phyloP scores from a whole-genome alignment of 2,329 filamentous ascomycete species.

The Fusarium sp. region DNA sequence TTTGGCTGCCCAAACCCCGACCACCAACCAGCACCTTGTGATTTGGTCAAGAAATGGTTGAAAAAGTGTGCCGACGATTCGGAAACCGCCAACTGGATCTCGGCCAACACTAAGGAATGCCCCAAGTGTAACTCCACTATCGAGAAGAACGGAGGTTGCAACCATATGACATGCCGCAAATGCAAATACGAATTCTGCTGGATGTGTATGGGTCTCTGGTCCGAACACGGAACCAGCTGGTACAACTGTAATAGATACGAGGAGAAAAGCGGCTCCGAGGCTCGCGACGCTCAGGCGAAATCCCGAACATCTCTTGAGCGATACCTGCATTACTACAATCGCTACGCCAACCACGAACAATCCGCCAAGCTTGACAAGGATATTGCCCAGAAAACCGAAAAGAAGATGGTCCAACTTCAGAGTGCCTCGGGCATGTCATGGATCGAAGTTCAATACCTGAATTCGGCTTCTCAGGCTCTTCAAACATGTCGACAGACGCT shows the following conservation, averaged over 20 bases:
- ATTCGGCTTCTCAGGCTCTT: conserved; percentile 90
- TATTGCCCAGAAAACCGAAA: conserved; percentile 94
- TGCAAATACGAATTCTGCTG: conserved; percentile 98
- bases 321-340: conserved; percentile 99
- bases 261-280: conserved; percentile 92
- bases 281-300: conserved; percentile 89
- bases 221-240: conserved; percentile 98
- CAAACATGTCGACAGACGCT: conserved; percentile 98
- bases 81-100: conserved; percentile 99
- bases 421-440: conserved; percentile 95
- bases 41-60: conserved; percentile 91
- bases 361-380: conserved; percentile 97
- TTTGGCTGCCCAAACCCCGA: conserved; percentile 92
- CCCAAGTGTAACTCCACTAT: conserved; percentile 97
- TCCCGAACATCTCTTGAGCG: conserved; percentile 91
- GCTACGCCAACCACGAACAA: conserved; percentile 98
- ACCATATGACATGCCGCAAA: conserved; percentile 97
- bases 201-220: conserved; percentile 99
- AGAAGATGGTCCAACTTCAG: conserved; percentile 98
- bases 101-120: conserved; percentile 98
- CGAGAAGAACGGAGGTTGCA: conserved; percentile 98
- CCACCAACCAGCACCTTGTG: conserved; percentile 92
- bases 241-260: conserved; percentile 99
- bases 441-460: conserved; percentile 98
- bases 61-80: conserved; percentile 99